Evolutionary conservation across 306 rosid genomes (phyloP).

Genomic region (Lathyrus sativus): DNA sequence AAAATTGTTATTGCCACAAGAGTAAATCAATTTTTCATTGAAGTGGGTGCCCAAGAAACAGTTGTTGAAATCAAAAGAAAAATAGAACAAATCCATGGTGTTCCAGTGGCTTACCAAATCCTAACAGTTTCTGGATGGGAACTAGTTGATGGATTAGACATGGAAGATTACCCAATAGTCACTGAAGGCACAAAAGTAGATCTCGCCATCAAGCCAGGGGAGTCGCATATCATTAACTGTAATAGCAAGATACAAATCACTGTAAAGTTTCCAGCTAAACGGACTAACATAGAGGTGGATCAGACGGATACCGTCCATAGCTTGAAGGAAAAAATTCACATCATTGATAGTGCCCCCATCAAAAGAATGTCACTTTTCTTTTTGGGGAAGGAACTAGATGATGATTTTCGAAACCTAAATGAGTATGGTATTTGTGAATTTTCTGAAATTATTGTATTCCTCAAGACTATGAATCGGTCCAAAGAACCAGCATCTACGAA

Average conservation of each 20-base stretch:
- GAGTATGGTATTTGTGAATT: constrained; percentile 64
- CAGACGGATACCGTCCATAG: constrained; percentile 66
- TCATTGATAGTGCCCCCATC: constrained; percentile 62
- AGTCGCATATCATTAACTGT: constrained; percentile 30
- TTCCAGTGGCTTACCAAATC: constrained; percentile 63
- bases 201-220: constrained; percentile 54
- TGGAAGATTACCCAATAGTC: constrained; percentile 87
- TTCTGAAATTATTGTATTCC: constrained; percentile 65
- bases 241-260: constrained; percentile 52
- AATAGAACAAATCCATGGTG: constrained; percentile 68
- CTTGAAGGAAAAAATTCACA: constrained; percentile 81
- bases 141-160: constrained; percentile 77
- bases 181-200: constrained; percentile 74
- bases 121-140: constrained; percentile 77
- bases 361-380: constrained; percentile 65
- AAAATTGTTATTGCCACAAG: constrained; percentile 49
- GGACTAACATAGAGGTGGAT: constrained; percentile 63
- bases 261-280: constrained; percentile 58
- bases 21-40: constrained; percentile 53
- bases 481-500: constrained; percentile 54
- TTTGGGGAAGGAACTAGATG: constrained; percentile 62
- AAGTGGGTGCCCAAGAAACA: constrained; percentile 63
- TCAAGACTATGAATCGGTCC: constrained; percentile 47
- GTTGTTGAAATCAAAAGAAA: constrained; percentile 67
- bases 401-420: constrained; percentile 59